A percentile compares a stretch with the other conserved stretches of the same genome.
Evolutionary conservation across 495 filamentous ascomycete species (phyloP).

Genomic region (Xylaria sp.): DNA sequence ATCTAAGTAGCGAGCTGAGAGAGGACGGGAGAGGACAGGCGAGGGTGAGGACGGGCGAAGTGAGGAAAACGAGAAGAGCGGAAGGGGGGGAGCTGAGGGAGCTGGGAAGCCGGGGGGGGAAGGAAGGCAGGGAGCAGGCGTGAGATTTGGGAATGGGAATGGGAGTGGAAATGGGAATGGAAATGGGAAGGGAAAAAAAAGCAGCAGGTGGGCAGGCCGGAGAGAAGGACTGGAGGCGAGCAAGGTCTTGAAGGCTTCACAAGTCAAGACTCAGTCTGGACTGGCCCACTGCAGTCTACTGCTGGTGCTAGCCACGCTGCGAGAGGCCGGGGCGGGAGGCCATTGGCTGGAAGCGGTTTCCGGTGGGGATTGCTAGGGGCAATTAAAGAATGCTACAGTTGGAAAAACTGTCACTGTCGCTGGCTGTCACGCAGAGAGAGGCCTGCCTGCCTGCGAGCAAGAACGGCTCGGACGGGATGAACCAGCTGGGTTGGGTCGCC

Average conservation of each 20-base stretch:
- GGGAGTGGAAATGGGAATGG: too few relatives aligned
- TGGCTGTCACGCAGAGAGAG: neutral
- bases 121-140: conserved; percentile 32
- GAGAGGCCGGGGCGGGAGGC: neutral
- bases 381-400: conserved; percentile 22
- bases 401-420: too few relatives aligned
- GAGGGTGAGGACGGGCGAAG: conserved; percentile 20
- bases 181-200: conserved; percentile 28
- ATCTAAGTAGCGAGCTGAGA: too few relatives aligned
- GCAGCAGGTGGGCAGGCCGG: conserved; percentile 26
- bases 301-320: conserved; percentile 16
- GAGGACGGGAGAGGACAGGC: conserved; percentile 23
- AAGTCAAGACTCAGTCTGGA: conserved; percentile 26
- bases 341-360: conserved; percentile 10
- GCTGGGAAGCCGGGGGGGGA: conserved; percentile 37
- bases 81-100: too few relatives aligned
- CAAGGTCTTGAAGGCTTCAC: conserved; percentile 30
- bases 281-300: conserved; percentile 12
- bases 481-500: neutral
- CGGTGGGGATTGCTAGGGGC: conserved; percentile 16
- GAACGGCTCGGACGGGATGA: conserved; percentile 9
- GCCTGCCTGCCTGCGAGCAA: neutral
- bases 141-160: conserved; percentile 31
- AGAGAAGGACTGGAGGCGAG: conserved; percentile 23
- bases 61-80: conserved; percentile 19